Base-by-base conservation (phyloP, 257 asterid species). In the Eucommia ulmoides region DNA sequence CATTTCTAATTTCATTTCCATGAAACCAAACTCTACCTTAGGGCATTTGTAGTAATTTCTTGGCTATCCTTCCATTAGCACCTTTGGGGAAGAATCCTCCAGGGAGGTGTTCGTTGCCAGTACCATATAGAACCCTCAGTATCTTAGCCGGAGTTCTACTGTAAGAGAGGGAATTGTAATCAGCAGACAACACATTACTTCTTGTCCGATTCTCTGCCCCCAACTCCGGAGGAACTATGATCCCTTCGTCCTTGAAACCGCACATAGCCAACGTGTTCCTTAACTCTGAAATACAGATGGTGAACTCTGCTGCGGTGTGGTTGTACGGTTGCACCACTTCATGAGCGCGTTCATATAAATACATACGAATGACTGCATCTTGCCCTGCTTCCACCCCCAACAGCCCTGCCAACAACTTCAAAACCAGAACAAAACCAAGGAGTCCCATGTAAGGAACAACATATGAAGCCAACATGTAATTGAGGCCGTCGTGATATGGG, bases 11-110 rank as follows among this genome's bases (percentile, higher is more conserved):
- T n/a, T n/a, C n/a, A n/a, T n/a, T n/a, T n/a, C n/a, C n/a, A n/a
- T n/a, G n/a, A n/a, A n/a, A n/a, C n/a, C n/a, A n/a, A n/a, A n/a
- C n/a, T n/a, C n/a, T n/a, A n/a, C n/a, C n/a, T n/a, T n/a, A n/a
- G n/a, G n/a, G n/a, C n/a, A n/a, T n/a, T n/a, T n/a, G n/a, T n/a
- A 29, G 38, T 7, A 29, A 29, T 5, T 29, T 80, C 35, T 42
- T 61, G 10, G 97, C 94, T 16, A 89, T 89, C n/a, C 48, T 20
- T 3, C 96, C 94, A 18, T 59, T 48, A 15, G 65, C 94, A 10
- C 94, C 94, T 2, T 67, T 41, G 7, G 97, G 97, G 69, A 73
- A 89, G 69, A 89, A 85, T 0, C 91, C 93, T 2, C 96, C 96
- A 0, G 96, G 80, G 7, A 10, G 18, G 16, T 48, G 58, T 55